Evolutionary conservation across 1,284 basidiomycete species (phyloP).

Genomic region (Pseudozyma pruni): DNA sequence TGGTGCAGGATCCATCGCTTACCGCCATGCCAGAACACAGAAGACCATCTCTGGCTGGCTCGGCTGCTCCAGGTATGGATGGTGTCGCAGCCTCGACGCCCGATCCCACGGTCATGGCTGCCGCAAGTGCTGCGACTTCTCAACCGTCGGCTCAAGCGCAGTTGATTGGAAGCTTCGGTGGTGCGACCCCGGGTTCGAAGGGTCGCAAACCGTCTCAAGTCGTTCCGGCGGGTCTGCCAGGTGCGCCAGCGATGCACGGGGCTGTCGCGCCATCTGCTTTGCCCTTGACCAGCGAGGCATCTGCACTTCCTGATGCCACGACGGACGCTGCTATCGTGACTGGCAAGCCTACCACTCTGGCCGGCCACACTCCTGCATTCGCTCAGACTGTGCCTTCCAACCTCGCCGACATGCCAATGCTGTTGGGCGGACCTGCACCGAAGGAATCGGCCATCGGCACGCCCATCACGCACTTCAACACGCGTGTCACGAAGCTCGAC

Average conservation of each 20-base stretch:
- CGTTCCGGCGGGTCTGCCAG: conserved; percentile 3
- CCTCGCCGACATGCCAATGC: conserved; percentile 57
- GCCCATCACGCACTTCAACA: conserved; percentile 75
- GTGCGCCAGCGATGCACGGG: conserved; percentile 5
- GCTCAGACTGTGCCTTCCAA: conserved; percentile 62
- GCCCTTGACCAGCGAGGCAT: conserved; percentile 13
- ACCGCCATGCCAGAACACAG: conserved; percentile 21
- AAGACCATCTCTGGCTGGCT: conserved; percentile 17
- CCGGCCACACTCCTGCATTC: conserved; percentile 31
- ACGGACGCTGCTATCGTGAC: conserved; percentile 36
- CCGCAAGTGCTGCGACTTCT: conserved; percentile 31
- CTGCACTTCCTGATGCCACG: conserved; percentile 29
- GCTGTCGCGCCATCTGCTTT: conserved; percentile 5
- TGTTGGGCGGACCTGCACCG: conserved; percentile 66
- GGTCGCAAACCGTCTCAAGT: conserved; percentile 29
- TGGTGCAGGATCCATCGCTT: conserved; percentile 33
- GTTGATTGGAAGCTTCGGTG: conserved; percentile 33
- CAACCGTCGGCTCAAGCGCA: conserved; percentile 44
- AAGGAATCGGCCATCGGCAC: conserved; percentile 64
- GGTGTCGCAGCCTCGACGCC: conserved; percentile 23
- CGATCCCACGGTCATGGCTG: conserved; percentile 38
- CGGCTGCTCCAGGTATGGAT: conserved; percentile 20
- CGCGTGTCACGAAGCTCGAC: conserved; percentile 74
- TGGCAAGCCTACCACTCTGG: conserved; percentile 46
- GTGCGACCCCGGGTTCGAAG: conserved; percentile 12